Evolutionary conservation across 768 basidiomycete genomes (phyloP).

Genomic region (Rhizopogon vesiculosus): DNA sequence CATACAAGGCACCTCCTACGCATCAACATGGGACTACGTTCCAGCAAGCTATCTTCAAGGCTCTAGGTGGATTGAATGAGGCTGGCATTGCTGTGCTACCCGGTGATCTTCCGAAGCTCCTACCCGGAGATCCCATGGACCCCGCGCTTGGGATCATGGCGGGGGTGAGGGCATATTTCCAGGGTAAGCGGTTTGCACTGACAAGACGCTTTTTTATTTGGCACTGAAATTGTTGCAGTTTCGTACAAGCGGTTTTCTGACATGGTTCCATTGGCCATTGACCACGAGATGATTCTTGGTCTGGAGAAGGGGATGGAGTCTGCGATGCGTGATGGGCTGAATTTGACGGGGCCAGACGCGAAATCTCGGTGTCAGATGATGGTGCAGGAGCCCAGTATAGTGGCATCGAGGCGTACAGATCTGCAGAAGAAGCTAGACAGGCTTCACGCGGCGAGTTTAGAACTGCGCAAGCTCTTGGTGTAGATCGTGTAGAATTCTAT

Average conservation of each 20-base stretch:
- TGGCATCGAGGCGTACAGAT: constrained; percentile 43
- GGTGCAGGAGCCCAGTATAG: constrained; percentile 43
- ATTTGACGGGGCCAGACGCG: constrained; percentile 45
- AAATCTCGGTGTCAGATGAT: constrained; percentile 43
- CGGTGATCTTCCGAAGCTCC: constrained; percentile 43
- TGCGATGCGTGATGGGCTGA: constrained; percentile 43
- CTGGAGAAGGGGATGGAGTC: constrained; percentile 41
- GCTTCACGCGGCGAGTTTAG: constrained; percentile 38
- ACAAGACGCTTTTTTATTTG: not conserved
- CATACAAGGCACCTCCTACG: not conserved
- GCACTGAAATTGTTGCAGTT: constrained; percentile 27
- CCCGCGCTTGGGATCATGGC: constrained; percentile 65
- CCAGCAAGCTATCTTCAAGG: constrained; percentile 24
- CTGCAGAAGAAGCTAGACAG: constrained; percentile 47
- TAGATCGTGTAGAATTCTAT: not conserved
- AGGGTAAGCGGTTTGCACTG: constrained; percentile 42
- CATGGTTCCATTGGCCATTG: constrained; percentile 37
- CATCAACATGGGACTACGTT: not conserved
- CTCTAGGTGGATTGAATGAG: constrained; percentile 11
- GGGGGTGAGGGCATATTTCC: constrained; percentile 67
- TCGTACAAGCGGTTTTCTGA: constrained; percentile 43
- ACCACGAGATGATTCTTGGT: constrained; percentile 39
- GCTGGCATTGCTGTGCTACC: constrained; percentile 29
- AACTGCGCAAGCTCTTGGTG: constrained; percentile 23
- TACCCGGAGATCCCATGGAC: constrained; percentile 48